Conservation (phyloP, 2,329 filamentous ascomycete species). For the Hymenoscyphus albidus region DNA sequence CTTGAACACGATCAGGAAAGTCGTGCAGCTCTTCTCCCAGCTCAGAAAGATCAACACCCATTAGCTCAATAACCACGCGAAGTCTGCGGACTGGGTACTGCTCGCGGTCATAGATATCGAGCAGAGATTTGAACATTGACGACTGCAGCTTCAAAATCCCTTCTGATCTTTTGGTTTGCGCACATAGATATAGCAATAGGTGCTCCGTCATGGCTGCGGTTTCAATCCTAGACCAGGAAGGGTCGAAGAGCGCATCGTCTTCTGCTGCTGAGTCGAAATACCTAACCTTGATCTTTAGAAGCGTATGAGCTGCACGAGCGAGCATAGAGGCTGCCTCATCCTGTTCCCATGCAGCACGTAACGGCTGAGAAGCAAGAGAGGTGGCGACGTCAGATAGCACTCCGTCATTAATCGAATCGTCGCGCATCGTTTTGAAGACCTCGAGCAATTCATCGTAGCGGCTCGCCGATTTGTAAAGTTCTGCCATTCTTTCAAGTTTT, state of each 20-base stretch:
- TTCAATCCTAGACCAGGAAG: conserved; percentile 45
- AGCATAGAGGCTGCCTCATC: conserved; percentile 49
- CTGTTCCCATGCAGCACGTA: conserved; percentile 50
- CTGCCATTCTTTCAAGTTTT: conserved; percentile 65
- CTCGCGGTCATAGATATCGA: conserved; percentile 28
- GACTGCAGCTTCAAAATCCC: conserved; percentile 19
- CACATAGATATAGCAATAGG: conserved; percentile 46
- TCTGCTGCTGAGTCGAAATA: conserved; percentile 55
- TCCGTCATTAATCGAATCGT: conserved; percentile 56
- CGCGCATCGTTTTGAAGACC: conserved; percentile 57
- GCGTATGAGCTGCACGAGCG: conserved; percentile 55
- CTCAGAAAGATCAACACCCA: conserved; percentile 20
- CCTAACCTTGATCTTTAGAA: conserved; percentile 57
- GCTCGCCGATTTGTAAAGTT: conserved; percentile 52
- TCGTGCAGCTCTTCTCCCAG: conserved; percentile 13
- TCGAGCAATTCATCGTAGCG: conserved; percentile 54
- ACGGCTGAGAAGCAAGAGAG: conserved; percentile 46
- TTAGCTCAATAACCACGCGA: conserved; percentile 27
- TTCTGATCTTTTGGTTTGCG: conserved; percentile 19
- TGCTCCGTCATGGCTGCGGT: conserved; percentile 58
- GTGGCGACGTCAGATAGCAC: conserved; percentile 51
- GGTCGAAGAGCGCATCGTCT: conserved; percentile 26
- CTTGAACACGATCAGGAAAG: conserved; percentile 5
- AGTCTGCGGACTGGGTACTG: conserved; percentile 33
- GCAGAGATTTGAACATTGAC: conserved; percentile 24